Evolutionary conservation across 2,329 filamentous ascomycete species (phyloP), one percentile per base, ranked within the genome.

Genomic region (Dactylellina drechsleri): DNA sequence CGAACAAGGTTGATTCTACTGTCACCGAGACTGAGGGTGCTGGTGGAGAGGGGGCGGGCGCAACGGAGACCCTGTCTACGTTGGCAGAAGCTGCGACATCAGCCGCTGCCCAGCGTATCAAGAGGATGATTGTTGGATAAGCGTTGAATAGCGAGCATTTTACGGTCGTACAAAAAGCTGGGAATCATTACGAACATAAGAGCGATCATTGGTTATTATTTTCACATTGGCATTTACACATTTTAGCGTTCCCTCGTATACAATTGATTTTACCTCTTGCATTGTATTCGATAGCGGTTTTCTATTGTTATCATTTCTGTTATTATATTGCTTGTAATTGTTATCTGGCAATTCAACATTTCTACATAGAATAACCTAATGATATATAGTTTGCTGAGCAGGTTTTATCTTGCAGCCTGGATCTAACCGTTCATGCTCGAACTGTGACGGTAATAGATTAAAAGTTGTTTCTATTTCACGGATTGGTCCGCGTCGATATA

Each of bases 101-200:
- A 4, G 70, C 20, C 18, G 62, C 52, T 4, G 62, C 15, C 1
- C 62, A 74, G 36, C 70, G 64, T 49, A 20, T 74, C 0, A 74
- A 64, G 50, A 74, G 70, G 13, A 61, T 74, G 12, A 59, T 74
- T 40, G 54, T 64, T 36, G 70, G 70, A 58, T 74, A 52, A 72
- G 6, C 31, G 6, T 8, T 36, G 6, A 7, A 36, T 36, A 36
- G 10, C 31, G 31, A 36, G 31, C 5, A 36, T 36, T 36, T 36
- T 36, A 36, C 10, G 31, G 31, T 36, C 31, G 31, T 36, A 36
- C 10, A 36, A 36, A 28, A 36, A 36, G 10, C 10, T 36, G 18
- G 16, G 20, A 15, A 15, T 36, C 36, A 36, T 54, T 20, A 54
- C 28, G 52, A n/a, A 52, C 18, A 52, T 18, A 54, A 15, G 52